phyloP scores from a whole-genome alignment of 2,329 filamentous ascomycete genomes.

The Celoporthe dispersa region DNA sequence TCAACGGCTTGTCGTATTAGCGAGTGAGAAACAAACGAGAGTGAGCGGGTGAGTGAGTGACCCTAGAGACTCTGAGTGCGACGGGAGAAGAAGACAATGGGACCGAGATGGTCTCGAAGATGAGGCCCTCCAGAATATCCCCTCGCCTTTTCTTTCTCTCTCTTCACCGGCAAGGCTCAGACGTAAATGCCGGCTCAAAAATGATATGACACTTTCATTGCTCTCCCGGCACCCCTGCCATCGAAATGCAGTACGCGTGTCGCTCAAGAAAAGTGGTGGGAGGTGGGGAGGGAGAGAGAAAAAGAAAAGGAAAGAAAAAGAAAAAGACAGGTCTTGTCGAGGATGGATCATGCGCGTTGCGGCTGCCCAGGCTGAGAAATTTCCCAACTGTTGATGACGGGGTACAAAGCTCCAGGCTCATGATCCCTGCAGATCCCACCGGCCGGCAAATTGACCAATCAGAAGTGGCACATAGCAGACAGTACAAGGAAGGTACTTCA shows the following conservation, averaged over 20 bases:
- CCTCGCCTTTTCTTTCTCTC: neutral
- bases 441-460: neutral
- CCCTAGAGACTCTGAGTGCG: neutral
- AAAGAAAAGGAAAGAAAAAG: neutral
- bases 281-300: too few species aligned
- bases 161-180: neutral
- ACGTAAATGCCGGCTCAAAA: neutral
- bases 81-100: neutral
- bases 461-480: neutral
- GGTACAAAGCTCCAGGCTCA: neutral
- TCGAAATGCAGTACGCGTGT: neutral
- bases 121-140: neutral
- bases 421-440: neutral
- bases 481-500: neutral
- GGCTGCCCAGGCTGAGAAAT: neutral
- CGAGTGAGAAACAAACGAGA: neutral
- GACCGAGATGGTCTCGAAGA: neutral
- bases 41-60: neutral
- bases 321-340: neutral
- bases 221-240: neutral
- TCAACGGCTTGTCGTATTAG: too few species aligned
- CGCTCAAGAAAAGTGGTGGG: neutral
- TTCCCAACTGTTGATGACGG: conserved; percentile 2
- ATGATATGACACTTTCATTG: conserved; percentile 1
- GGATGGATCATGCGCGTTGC: neutral